Base-by-base conservation (phyloP, 176 grass and related monocot genomes). In the Raddia distichophylla region DNA sequence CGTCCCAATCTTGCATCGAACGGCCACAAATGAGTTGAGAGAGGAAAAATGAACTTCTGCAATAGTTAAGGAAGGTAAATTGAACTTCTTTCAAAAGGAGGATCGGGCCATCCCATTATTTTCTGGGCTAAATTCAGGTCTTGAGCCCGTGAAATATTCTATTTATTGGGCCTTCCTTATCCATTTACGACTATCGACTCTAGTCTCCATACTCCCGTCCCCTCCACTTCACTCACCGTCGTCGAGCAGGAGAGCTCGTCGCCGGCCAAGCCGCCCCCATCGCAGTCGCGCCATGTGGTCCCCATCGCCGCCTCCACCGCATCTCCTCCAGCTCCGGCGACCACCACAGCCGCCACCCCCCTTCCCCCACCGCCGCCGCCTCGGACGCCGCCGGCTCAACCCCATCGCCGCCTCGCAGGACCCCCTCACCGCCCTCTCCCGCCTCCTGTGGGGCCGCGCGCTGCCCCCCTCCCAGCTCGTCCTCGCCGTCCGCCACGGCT, bases 381-480 rank as follows among this genome's bases (percentile, higher is more conserved):
- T 27, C 27, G 27, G 53, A 8, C 65, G 34, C 45, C 5, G 37
- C 14, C 42, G 72, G 5, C 71, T 81, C 69, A 5, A 11, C 79
- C 79, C 37, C 72, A 55, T 82, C 86, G 6, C 50, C 4, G 67
- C 70, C 2, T 63, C 86, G 10, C 80, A 75, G 51, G 92, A 91
- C 46, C 89, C 70, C 1, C 80, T 91, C 13, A 87, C 84, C 7
- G 62, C 89, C 11, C 60, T 89, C 61, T 56, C 89, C n/a, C 86
- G 86, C 16, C 58, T 82, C 34, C 55, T 89, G 43, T 89, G 89
- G 92, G 89, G 89, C 10, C 83, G 89, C 47, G 83, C 89, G 17
- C 84, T 94, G 48, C 89, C 92, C 0, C 89, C 92, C 8, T 60
- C 75, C 43, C 76, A 61, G 56, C 89, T 94, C 56, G 84, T 94